Base-by-base conservation (phyloP, 192 early-diverging fungal species). In the Paraglomus brasilianum region DNA sequence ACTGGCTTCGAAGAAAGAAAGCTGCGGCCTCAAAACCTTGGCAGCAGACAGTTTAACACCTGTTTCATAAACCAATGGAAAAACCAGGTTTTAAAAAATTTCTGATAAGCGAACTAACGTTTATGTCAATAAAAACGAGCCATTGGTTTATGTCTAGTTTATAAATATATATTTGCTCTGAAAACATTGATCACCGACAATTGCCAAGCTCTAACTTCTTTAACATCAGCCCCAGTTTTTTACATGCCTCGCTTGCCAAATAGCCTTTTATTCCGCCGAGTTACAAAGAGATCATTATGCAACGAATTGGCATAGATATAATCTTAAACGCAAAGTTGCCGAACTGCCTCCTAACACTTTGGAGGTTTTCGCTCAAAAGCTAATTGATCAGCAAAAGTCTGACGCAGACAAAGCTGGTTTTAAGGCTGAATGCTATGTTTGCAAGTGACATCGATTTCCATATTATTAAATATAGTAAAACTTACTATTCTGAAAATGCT, bases 221-320 rank as follows among this genome's bases (percentile, higher is more conserved):
- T 30, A 30, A 30, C 30, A 3, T 30, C 3, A 30, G 30, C 30
- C n/a, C n/a, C n/a, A 84, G 55, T 61, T 93, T 9, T 94, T 83
- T 71, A 92, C 92, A 36, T 94, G 92, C 71, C 81, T 94, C 30
- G 82, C 92, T 24, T 99, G 97, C 79, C 93, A 98, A 74, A 91
- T 97, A 15, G 93, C 93, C 8, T 99, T 99, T 79, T 76, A 87
- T 70, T 83, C 91, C 2, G 87, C 93, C 13, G 93, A 96, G 47
- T 78, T 86, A 71, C 97, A 99, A 81, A 81, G 97, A 44, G 85
- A 86, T 39, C 97, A 99, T 79, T 96, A 96, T 77, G 85, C 88
- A 24, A 89, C 91, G 39, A 94, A 99, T 83, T 99, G 97, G 96
- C 98, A 99, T 70, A 83, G 96, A 42, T 99, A 99, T 86, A 99